A percentile compares a stretch with the other conserved stretches of the same genome.
Conservation (phyloP, 176 grass and related monocot species). For the Poa pratensis region DNA sequence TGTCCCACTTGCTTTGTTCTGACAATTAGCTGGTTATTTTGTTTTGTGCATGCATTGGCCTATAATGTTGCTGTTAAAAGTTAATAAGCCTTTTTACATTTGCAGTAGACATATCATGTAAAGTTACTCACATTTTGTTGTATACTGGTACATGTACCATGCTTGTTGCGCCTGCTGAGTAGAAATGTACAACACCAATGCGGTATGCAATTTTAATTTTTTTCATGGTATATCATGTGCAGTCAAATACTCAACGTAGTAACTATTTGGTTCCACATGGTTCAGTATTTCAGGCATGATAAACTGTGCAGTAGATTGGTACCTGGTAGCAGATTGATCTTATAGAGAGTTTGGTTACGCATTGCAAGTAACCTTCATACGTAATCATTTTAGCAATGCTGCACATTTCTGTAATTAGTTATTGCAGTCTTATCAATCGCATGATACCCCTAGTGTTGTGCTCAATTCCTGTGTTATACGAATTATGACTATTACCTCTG, state of each 20-base stretch:
- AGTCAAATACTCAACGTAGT: background rate
- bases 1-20: background rate
- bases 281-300: slow-evolving; percentile 3
- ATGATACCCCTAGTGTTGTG: background rate
- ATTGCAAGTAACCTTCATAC: background rate
- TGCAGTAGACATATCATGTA: background rate
- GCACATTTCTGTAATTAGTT: background rate
- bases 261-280: background rate
- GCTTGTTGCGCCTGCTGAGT: background rate
- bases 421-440: background rate
- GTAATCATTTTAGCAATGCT: background rate
- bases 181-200: background rate
- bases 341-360: background rate
- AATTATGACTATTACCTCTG: background rate
- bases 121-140: background rate
- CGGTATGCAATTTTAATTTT: background rate
- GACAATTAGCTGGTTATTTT: background rate
- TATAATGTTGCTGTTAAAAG: slow-evolving; percentile 15
- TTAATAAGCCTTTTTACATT: background rate
- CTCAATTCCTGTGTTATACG: background rate
- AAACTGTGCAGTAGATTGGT: slow-evolving; percentile 11
- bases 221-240: background rate
- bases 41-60: background rate
- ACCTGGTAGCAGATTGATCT: background rate
- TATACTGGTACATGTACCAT: background rate